Evolutionary conservation across 148 eudicot species (phyloP), one percentile per base, ranked within the genome.

Genomic region (Heliosperma pusillum): DNA sequence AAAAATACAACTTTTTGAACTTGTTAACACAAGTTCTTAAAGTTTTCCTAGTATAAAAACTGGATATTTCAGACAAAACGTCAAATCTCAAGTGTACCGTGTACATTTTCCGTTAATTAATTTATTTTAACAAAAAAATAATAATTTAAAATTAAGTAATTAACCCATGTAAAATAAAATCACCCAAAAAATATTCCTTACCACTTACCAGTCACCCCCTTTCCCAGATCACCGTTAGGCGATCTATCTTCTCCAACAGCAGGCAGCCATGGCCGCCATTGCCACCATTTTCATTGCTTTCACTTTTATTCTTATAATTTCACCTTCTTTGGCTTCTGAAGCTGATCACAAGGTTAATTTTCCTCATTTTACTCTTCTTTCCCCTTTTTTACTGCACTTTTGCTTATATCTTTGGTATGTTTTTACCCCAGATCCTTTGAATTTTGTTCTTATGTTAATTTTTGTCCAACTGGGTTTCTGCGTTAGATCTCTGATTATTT

Each of bases 311-410:
- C 62, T 87, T 72, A 4, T 82, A 67, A 59, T 70, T 68, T 73
- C 87, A 21, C 81, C 83, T 79, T 85, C 75, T 68, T 68, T 81
- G 25, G 86, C 89, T 40, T 78, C 90, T 29, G 97, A 91, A 70
- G 78, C 79, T 64, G 96, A 91, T 82, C 93, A 91, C 83, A 89
- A 86, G 96, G 96, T 91, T 33, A 33, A 33, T 0, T 30, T 15
- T 65, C 33, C 12, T 59, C 29, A n/a, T 30, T 65, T 22, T 45
- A n/a, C 16, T 58, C 20, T 53, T 17, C 19, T 21, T 55, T 63
- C 76, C 3, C 0, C 70, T 16, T 33, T 66, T 60, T 58, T 33
- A 57, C 53, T 59, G 9, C 27, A 62, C 36, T 62, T 70, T 19
- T 63, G 22, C 24, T 56, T 65, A 42, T 17, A 61, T 70, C 21